Evolutionary conservation across 306 rosid species (phyloP).

Genomic region (Argentina anserina): DNA sequence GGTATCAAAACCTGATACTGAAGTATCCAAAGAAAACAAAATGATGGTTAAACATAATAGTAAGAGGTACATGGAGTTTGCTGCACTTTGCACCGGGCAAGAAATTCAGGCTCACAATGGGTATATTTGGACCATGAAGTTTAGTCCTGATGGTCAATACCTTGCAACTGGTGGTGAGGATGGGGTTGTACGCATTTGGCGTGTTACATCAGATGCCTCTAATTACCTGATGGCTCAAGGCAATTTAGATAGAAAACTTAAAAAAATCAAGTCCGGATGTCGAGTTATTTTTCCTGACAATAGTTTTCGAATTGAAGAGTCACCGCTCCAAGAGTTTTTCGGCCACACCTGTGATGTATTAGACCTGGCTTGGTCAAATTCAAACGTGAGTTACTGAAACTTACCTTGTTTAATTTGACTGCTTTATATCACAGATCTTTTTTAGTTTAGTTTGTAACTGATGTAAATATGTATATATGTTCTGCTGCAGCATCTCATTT

Average conservation of each 20-base stretch:
- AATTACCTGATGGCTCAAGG: conserved; percentile 32
- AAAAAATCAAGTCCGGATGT: conserved; percentile 38
- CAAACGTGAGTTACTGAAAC: conserved; percentile 60
- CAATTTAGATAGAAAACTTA: conserved; percentile 25
- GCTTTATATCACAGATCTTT: background rate
- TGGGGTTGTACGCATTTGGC: conserved; percentile 76
- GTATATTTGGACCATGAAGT: conserved; percentile 75
- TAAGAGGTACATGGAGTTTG: conserved; percentile 57
- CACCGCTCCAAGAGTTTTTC: conserved; percentile 57
- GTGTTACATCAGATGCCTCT: conserved; percentile 41
- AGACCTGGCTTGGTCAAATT: conserved; percentile 92
- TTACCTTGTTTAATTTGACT: background rate
- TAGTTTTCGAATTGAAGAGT: conserved; percentile 64
- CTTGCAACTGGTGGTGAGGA: conserved; percentile 96
- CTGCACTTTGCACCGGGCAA: conserved; percentile 64
- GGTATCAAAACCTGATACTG: conserved; percentile 24
- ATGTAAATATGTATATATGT: conserved; percentile 20
- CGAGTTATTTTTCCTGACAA: conserved; percentile 54
- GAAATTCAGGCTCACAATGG: conserved; percentile 78
- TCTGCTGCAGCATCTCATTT: conserved; percentile 69
- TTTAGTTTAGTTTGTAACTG: background rate
- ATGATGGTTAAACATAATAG: conserved; percentile 49
- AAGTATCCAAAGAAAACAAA: conserved; percentile 21
- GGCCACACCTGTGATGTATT: conserved; percentile 78
- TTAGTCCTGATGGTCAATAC: conserved; percentile 77